These are phyloP conservation scores for Stachybotrys echinatus DNA, from an alignment of 2,329 filamentous ascomycete species.

Conservation along the genomic window DNA sequence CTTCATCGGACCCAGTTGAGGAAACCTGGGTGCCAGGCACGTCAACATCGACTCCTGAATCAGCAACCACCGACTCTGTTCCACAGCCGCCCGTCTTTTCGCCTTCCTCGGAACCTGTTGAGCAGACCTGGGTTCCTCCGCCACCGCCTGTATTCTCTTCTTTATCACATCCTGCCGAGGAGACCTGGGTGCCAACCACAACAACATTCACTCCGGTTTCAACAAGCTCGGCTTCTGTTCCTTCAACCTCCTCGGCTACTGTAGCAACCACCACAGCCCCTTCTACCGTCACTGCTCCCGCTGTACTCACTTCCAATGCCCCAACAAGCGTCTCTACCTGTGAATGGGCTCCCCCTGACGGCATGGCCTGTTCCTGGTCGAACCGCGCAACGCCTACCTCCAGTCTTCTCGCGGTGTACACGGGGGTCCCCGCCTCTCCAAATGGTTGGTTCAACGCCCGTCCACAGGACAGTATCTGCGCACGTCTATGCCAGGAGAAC, in stretches of 20 bases:
- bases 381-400: background rate
- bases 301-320: background rate
- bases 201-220: no score
- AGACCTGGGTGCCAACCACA: no score
- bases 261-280: background rate
- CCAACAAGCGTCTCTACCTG: background rate
- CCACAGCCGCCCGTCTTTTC: no score
- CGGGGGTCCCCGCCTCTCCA: background rate
- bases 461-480: background rate
- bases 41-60: background rate
- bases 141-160: no score
- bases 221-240: no score
- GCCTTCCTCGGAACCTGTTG: no score
- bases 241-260: background rate
- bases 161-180: no score
- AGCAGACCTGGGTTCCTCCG: no score
- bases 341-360: background rate
- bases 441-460: background rate
- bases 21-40: background rate
- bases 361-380: background rate
- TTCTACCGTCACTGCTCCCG: background rate
- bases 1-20: background rate
- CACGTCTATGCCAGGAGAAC: background rate
- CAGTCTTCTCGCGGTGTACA: background rate
- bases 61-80: background rate